Evolutionary conservation across 768 basidiomycete species (phyloP).

Genomic region (Macrolepiota fuliginosa): DNA sequence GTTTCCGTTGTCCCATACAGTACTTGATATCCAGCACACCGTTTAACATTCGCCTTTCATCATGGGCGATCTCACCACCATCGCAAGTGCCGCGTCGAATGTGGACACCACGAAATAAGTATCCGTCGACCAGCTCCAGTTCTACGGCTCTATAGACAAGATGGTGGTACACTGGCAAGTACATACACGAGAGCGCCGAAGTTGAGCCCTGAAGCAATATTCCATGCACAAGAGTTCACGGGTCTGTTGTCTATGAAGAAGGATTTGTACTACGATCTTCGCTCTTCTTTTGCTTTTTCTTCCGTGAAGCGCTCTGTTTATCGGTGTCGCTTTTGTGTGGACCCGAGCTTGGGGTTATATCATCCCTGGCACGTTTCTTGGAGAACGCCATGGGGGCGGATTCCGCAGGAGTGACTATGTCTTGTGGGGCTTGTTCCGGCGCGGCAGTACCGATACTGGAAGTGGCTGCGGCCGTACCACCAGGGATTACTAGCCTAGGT

Average conservation of each 20-base stretch:
- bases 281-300: slow-evolving; percentile 7
- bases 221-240: too few relatives aligned
- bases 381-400: background rate
- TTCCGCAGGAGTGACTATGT: background rate
- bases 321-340: background rate
- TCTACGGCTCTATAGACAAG: too few relatives aligned
- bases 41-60: too few relatives aligned
- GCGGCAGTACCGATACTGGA: background rate
- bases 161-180: too few relatives aligned
- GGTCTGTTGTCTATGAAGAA: background rate
- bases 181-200: too few relatives aligned
- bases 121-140: too few relatives aligned
- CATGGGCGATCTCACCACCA: too few relatives aligned
- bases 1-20: too few relatives aligned
- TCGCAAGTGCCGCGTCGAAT: too few relatives aligned
- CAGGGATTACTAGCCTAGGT: slow-evolving; percentile 62
- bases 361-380: slow-evolving; percentile 3
- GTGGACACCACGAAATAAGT: too few relatives aligned
- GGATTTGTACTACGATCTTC: background rate
- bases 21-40: too few relatives aligned
- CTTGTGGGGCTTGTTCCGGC: background rate
- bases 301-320: slow-evolving; percentile 5
- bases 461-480: background rate
- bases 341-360: background rate
- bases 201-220: too few relatives aligned